A percentile compares a stretch with the other conserved stretches of the same genome.
phyloP scores from a whole-genome alignment of 306 rosid genomes.

The Glycine tomentella region DNA sequence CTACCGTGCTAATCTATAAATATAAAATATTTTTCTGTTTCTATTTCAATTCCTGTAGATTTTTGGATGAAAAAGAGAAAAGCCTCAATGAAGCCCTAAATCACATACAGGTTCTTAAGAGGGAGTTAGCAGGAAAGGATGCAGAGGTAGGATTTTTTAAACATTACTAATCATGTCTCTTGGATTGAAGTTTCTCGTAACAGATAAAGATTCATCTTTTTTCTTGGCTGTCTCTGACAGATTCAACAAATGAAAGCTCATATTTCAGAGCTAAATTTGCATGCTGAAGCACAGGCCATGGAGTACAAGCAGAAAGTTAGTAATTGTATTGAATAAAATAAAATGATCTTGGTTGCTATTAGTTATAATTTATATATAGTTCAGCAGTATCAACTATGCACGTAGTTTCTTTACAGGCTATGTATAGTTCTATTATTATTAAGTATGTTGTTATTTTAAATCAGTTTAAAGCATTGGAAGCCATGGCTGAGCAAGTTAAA shows the following conservation, averaged over 20 bases:
- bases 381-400: slow-evolving; percentile 2
- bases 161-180: slow-evolving; percentile 9
- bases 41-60: slow-evolving; percentile 53
- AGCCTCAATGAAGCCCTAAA: slow-evolving; percentile 64
- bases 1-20: neutral
- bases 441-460: slow-evolving; percentile 19
- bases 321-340: slow-evolving; percentile 32
- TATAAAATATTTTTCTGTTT: slow-evolving; percentile 19
- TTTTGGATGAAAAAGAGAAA: slow-evolving; percentile 72
- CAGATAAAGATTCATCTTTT: slow-evolving; percentile 8
- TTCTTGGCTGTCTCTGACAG: slow-evolving; percentile 56
- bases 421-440: neutral
- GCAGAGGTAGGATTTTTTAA: slow-evolving; percentile 65
- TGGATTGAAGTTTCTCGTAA: slow-evolving; percentile 35
- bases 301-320: slow-evolving; percentile 89
- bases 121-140: slow-evolving; percentile 69
- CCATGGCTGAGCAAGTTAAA: slow-evolving; percentile 86
- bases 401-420: too few species aligned
- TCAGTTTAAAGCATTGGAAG: slow-evolving; percentile 93
- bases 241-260: slow-evolving; percentile 71
- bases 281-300: slow-evolving; percentile 95
- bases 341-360: slow-evolving; percentile 18
- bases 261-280: slow-evolving; percentile 88
- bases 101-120: slow-evolving; percentile 60
- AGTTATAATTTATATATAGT: slow-evolving; percentile 7